A percentile compares a stretch with the other conserved stretches of the same genome.
Evolutionary conservation across 495 filamentous ascomycete genomes (phyloP).

Genomic region (Podospora anserina): DNA sequence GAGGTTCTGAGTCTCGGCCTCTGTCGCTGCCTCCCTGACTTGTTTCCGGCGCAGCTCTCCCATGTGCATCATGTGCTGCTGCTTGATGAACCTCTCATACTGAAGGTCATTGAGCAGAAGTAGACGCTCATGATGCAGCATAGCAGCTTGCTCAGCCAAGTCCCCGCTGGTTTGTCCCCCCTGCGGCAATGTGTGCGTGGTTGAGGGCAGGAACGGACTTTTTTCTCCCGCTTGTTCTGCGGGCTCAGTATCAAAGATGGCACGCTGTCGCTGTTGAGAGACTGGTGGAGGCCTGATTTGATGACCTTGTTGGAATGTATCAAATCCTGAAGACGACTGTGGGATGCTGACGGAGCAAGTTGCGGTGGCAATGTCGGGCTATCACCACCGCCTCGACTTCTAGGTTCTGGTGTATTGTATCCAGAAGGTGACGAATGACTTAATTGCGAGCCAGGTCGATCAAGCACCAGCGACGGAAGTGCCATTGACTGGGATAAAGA

Average conservation of each 20-base stretch:
- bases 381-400: conserved; percentile 44
- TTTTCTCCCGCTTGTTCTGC: conserved; percentile 38
- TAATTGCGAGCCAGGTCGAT: conserved; percentile 37
- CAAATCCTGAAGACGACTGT: conserved; percentile 52
- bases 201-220: conserved; percentile 21
- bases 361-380: conserved; percentile 56
- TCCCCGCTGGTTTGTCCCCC: conserved; percentile 10
- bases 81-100: conserved; percentile 72
- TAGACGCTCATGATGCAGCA: conserved; percentile 62
- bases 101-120: conserved; percentile 70
- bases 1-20: conserved; percentile 73
- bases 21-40: conserved; percentile 63
- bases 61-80: conserved; percentile 71
- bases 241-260: conserved; percentile 45
- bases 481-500: conserved; percentile 45
- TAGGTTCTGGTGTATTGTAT: conserved; percentile 41
- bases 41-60: conserved; percentile 66
- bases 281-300: conserved; percentile 51
- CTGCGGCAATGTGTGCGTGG: conserved; percentile 16
- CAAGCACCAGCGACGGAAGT: conserved; percentile 35
- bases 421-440: conserved; percentile 35
- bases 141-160: conserved; percentile 46
- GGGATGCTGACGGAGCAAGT: conserved; percentile 42
- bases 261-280: conserved; percentile 50
- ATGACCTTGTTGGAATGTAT: conserved; percentile 51